Evolutionary conservation across 768 basidiomycete genomes (phyloP).

Genomic region (Pisolithus microcarpus): DNA sequence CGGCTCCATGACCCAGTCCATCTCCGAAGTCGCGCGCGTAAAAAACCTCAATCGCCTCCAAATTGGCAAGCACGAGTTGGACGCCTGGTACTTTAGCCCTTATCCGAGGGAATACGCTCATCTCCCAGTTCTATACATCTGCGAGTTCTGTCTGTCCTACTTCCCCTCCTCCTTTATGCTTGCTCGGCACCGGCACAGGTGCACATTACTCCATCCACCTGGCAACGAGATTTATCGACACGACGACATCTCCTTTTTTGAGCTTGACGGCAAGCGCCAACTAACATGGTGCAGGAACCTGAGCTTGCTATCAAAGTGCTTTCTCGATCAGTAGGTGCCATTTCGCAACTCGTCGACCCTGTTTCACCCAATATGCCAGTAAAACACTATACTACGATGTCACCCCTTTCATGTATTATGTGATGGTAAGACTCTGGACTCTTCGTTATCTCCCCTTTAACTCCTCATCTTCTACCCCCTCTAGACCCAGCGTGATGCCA

Average conservation of each 20-base stretch:
- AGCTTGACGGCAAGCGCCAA: conserved; percentile 96
- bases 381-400: conserved; percentile 99
- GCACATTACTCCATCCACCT: conserved; percentile 88
- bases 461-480: conserved; percentile 8
- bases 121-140: conserved; percentile 90
- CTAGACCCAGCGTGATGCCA: conserved; percentile 77
- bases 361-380: conserved; percentile 36
- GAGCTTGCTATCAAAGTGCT: conserved; percentile 94
- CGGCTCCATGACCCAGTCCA: conserved; percentile 98
- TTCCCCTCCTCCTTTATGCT: conserved; percentile 90
- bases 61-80: conserved; percentile 94
- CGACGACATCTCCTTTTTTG: conserved; percentile 95
- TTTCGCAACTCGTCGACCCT: conserved; percentile 8
- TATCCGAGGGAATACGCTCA: conserved; percentile 98
- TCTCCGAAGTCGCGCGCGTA: conserved; percentile 95
- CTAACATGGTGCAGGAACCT: conserved; percentile 95
- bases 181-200: conserved; percentile 83
- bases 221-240: conserved; percentile 99
- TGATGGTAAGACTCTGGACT: conserved; percentile 61
- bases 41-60: conserved; percentile 97
- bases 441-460: conserved; percentile 7
- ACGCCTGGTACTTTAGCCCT: conserved; percentile 99
- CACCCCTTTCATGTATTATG: conserved; percentile 99
- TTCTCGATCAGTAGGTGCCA: conserved; percentile 85
- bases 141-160: conserved; percentile 96